phyloP scores from a whole-genome alignment of 345 rosid species.

The Mangifera indica region DNA sequence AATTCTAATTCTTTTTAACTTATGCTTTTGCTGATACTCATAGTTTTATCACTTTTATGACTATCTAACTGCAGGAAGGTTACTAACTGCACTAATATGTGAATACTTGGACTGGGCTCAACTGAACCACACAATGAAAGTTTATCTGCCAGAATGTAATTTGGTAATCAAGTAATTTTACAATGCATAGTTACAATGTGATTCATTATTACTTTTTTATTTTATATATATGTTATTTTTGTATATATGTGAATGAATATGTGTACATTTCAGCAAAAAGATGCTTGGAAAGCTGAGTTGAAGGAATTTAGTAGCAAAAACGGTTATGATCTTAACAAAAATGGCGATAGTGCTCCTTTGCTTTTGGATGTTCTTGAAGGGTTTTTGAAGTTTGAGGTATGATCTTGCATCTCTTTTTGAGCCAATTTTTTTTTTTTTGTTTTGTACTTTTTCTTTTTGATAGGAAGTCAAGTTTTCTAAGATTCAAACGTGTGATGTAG shows the following conservation, averaged over 20 bases:
- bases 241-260: slow-evolving; percentile 3
- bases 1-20: background rate
- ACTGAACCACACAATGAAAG: slow-evolving; percentile 80
- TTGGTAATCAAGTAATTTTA: slow-evolving; percentile 69
- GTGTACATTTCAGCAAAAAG: slow-evolving; percentile 66
- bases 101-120: slow-evolving; percentile 99
- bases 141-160: slow-evolving; percentile 92
- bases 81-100: slow-evolving; percentile 75
- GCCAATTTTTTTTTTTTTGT: background rate
- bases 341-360: slow-evolving; percentile 80
- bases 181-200: slow-evolving; percentile 11
- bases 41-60: background rate
- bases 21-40: background rate
- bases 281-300: slow-evolving; percentile 84
- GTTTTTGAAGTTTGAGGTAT: slow-evolving; percentile 81
- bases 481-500: background rate
- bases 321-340: slow-evolving; percentile 80
- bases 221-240: background rate
- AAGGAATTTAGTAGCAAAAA: slow-evolving; percentile 75
- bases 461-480: slow-evolving; percentile 9
- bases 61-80: slow-evolving; percentile 61
- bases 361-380: slow-evolving; percentile 93
- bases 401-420: slow-evolving; percentile 8
- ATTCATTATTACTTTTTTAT: slow-evolving; percentile 8
- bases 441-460: too few species aligned